Evolutionary conservation across 306 rosid species (phyloP), one percentile per base, ranked within the genome.

Genomic region (Cicer chorassanicum): DNA sequence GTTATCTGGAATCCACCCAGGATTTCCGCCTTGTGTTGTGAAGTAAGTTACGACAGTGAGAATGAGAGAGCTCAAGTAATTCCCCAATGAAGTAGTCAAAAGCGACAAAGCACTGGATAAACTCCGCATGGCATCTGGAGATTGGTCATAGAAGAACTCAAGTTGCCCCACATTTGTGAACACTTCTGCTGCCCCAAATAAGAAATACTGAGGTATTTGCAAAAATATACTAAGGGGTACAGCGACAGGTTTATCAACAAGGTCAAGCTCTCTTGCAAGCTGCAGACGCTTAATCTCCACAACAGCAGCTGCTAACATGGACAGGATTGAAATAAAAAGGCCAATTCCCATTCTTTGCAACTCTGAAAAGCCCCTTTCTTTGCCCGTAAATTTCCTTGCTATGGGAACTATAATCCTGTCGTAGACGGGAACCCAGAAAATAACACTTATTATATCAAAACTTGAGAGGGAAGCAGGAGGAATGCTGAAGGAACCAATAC

Each of bases 71-170:
- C 98, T 95, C 77, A 92, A 72, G 85, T 95, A 92, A 73, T 92
- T 95, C 56, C 99, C 99, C 73, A 95, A 73, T 3, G 93, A 76
- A 72, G 44, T 92, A 7, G 97, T 92, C 72, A 92, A 74, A 56
- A 92, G 95, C 2, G 98, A 82, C 73, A 94, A 81, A 6, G 99
- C 98, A 42, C 93, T 92, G 79, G 97, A 95, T 68, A 95, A 82
- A 82, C 98, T 92, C 69, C 99, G 83, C 97, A 95, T 95, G 0
- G 99, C 98, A 46, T 95, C 99, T 0, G 98, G 99, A 54, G 99
- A 92, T 82, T 95, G 97, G 73, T 95, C 96, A 6, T 95, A 92
- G 86, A 95, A 95, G 85, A 95, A 95, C 86, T 95, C 96, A 0
- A 90, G 91, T 81, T 95, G 97, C 38, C 99, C 99, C 1, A 95